Evolutionary conservation across 2,329 filamentous ascomycete genomes (phyloP).

Genomic region (Aureobasidium zeae): DNA sequence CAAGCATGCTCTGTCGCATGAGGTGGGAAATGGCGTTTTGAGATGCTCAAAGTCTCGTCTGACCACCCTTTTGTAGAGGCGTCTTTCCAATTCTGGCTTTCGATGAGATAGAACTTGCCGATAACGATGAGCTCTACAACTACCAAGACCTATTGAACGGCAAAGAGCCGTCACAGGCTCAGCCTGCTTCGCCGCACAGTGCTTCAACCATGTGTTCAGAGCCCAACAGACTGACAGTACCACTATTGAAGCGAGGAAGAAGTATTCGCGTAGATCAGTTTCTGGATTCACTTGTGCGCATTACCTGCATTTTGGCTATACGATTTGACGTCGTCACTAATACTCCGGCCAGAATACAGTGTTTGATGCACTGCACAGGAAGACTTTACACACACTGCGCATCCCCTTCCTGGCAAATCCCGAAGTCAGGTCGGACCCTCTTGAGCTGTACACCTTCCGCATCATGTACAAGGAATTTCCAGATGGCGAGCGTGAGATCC

Average conservation of each 20-base stretch:
- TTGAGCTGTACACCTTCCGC: slow-evolving; percentile 39
- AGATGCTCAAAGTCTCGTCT: background rate
- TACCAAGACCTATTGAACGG: background rate
- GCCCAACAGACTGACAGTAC: background rate
- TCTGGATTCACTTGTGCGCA: slow-evolving; percentile 36
- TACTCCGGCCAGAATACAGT: slow-evolving; percentile 32
- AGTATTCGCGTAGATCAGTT: slow-evolving; percentile 32
- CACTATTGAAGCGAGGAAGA: slow-evolving; percentile 22
- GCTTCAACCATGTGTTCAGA: background rate
- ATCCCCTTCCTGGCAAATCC: slow-evolving; percentile 29
- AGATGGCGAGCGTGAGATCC: background rate
- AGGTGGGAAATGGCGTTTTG: background rate
- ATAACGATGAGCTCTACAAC: slow-evolving; percentile 7
- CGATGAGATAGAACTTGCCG: background rate
- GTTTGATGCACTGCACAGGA: slow-evolving; percentile 35
- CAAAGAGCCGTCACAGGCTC: background rate
- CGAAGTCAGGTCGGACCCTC: slow-evolving; percentile 28
- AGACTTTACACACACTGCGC: slow-evolving; percentile 34
- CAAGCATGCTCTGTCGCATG: slow-evolving; percentile 4
- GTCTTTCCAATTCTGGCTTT: background rate
- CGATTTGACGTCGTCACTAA: slow-evolving; percentile 11
- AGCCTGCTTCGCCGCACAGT: background rate
- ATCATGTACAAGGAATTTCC: slow-evolving; percentile 28
- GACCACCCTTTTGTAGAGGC: background rate
- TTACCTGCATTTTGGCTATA: background rate